Evolutionary conservation across 1,284 basidiomycete species (phyloP).

Genomic region (Malassezia vespertilionis): DNA sequence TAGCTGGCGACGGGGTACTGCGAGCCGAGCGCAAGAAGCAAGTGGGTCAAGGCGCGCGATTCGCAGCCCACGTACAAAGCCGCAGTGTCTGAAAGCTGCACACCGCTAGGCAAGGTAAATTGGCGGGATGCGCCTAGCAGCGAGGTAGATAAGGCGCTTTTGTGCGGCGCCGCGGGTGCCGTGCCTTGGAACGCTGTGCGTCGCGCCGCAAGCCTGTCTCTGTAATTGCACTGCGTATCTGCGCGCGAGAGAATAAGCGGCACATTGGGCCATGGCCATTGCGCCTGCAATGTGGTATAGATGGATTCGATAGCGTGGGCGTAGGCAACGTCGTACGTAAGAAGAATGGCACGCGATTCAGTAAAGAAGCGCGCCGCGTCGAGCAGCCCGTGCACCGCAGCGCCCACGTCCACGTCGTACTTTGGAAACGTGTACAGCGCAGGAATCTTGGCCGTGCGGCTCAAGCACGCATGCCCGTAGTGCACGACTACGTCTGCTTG

Average conservation of each 20-base stretch:
- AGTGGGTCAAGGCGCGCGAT: conserved; percentile 68
- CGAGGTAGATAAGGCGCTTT: background rate
- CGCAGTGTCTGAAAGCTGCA: conserved; percentile 14
- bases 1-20: conserved; percentile 57
- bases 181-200: background rate
- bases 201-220: conserved; percentile 7
- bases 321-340: conserved; percentile 73
- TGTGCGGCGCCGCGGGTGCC: background rate
- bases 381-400: conserved; percentile 22
- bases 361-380: conserved; percentile 14
- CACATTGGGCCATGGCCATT: conserved; percentile 1
- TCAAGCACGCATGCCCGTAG: conserved; percentile 93
- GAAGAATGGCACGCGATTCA: conserved; percentile 50
- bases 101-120: background rate
- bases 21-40: conserved; percentile 52
- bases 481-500: conserved; percentile 85
- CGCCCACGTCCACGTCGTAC: conserved; percentile 52
- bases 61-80: conserved; percentile 78
- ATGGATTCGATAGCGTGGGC: conserved; percentile 49
- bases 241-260: conserved; percentile 26
- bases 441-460: conserved; percentile 64
- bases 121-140: conserved; percentile 2
- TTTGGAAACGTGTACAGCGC: conserved; percentile 76
- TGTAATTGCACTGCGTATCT: conserved; percentile 27
- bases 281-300: conserved; percentile 44